phyloP scores from a whole-genome alignment of 2,329 filamentous ascomycete genomes.

The Lasiodiplodia theobromae region DNA sequence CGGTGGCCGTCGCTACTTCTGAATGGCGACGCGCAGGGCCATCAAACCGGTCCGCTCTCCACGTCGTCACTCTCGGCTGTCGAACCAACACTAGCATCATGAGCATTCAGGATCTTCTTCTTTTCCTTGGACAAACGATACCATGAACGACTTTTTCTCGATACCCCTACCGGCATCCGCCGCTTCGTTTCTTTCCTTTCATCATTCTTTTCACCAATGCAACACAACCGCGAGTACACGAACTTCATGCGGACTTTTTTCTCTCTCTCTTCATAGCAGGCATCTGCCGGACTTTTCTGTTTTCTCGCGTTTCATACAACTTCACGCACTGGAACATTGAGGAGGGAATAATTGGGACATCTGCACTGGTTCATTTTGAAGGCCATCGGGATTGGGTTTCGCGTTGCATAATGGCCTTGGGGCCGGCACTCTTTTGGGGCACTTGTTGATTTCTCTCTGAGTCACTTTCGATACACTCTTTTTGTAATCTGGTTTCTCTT shows the following conservation, averaged over 20 bases:
- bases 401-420: background rate
- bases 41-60: background rate
- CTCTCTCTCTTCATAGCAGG: background rate
- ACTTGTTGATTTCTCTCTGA: background rate
- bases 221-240: background rate
- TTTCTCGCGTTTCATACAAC: background rate
- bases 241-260: background rate
- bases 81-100: background rate
- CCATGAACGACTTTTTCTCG: background rate
- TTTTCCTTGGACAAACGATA: background rate
- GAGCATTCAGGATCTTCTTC: background rate
- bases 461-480: background rate
- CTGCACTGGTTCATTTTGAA: background rate
- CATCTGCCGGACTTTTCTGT: background rate
- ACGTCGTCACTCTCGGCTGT: background rate
- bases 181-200: background rate
- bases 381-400: background rate
- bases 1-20: slow-evolving; percentile 5
- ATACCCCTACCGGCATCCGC: background rate
- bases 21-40: background rate
- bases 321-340: background rate
- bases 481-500: background rate
- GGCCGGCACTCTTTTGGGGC: background rate
- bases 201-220: background rate
- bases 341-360: background rate